Percentiles rank a stretch among this genome's conserved stretches.
phyloP scores from a whole-genome alignment of 2,329 filamentous ascomycete genomes.

The Drechslerella coelobrocha region DNA sequence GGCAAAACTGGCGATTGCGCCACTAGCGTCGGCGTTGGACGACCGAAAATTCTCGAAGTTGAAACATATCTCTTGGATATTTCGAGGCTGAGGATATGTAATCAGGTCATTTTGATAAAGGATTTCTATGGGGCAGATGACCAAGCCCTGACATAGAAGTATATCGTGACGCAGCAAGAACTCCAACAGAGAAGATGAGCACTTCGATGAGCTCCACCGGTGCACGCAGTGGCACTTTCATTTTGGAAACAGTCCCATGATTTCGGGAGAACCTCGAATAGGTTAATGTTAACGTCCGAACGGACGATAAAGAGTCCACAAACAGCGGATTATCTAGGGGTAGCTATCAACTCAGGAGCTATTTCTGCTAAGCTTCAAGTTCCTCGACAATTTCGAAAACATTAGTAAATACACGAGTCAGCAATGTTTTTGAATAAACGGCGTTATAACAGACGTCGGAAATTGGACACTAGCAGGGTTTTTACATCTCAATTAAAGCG shows the following conservation, averaged over 20 bases:
- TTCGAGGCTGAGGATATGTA: not conserved
- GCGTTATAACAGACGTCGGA: constrained; percentile 16
- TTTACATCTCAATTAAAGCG: constrained; percentile 17
- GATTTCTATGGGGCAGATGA: no score
- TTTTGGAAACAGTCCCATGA: no score
- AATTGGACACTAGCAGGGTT: constrained; percentile 30
- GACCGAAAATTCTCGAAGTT: not conserved
- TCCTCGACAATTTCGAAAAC: constrained; percentile 17
- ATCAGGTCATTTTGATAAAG: no score
- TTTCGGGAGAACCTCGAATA: no score
- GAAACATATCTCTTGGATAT: not conserved
- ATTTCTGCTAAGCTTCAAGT: constrained; percentile 16
- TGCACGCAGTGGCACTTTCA: no score
- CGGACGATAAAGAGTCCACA: no score
- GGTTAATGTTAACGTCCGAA: no score
- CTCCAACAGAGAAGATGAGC: no score
- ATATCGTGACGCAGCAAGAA: no score
- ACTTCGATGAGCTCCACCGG: no score
- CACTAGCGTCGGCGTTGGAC: not conserved
- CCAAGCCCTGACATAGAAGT: no score
- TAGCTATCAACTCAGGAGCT: constrained; percentile 31
- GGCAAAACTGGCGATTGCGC: not conserved
- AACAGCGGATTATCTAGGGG: constrained; percentile 27
- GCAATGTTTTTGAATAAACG: not conserved
- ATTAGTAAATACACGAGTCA: not conserved